phyloP scores from a whole-genome alignment of 257 asterid species.

The Nicotiana obtusifolia region DNA sequence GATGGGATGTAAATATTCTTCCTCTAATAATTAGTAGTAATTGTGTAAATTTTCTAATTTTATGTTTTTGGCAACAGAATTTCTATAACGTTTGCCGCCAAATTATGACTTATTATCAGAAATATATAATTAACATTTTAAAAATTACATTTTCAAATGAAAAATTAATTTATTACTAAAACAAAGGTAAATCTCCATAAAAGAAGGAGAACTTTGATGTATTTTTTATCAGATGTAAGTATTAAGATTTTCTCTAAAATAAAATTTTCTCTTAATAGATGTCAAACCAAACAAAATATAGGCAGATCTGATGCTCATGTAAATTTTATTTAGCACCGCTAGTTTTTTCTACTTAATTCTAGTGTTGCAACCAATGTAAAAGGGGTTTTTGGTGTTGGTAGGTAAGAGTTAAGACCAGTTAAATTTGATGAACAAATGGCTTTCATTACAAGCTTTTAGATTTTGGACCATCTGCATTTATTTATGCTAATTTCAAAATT shows the following conservation, averaged over 20 bases:
- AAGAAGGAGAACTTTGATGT: no score
- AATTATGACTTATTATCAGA: no score
- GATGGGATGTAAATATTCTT: neutral
- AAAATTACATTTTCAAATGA: no score
- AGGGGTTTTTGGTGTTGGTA: neutral
- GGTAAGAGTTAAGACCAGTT: neutral
- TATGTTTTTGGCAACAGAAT: neutral
- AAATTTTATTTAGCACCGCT: no score
- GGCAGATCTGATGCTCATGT: neutral
- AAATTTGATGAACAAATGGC: neutral
- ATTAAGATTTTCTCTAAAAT: no score
- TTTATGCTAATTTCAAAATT: neutral
- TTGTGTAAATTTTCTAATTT: neutral
- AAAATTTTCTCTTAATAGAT: no score
- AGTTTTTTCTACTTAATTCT: no score
- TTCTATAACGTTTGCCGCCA: neutral
- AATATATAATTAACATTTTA: no score
- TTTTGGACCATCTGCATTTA: neutral
- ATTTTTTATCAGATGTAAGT: no score
- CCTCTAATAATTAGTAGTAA: neutral
- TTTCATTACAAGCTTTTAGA: neutral
- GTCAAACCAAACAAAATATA: no score
- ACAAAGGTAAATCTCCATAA: no score
- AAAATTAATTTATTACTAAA: no score
- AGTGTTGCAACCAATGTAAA: neutral